Evolutionary conservation across 2,329 filamentous ascomycete species (phyloP).

Genomic region (Elsinoe perseae): DNA sequence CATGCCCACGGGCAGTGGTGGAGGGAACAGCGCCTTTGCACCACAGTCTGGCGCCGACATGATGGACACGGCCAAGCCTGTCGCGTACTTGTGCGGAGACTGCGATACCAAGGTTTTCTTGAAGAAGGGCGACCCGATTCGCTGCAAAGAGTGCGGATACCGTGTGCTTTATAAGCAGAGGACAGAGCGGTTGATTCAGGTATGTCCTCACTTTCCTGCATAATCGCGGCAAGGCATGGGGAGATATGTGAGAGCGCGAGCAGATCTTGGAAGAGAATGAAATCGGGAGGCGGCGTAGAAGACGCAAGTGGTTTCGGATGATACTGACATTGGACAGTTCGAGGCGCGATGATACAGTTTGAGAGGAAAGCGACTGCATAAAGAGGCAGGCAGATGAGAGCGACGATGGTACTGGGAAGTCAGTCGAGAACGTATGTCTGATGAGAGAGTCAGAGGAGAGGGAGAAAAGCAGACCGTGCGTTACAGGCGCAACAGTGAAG

Average conservation of each 20-base stretch:
- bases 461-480: too few species aligned
- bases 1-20: conserved; percentile 31
- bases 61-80: conserved; percentile 38
- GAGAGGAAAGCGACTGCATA: background rate
- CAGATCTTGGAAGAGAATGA: background rate
- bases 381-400: background rate
- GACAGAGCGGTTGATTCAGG: conserved; percentile 72
- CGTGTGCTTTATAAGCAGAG: conserved; percentile 95
- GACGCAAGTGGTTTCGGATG: background rate
- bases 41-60: conserved; percentile 32
- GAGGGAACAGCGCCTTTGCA: conserved; percentile 19
- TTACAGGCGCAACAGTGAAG: too few species aligned
- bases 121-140: conserved; percentile 70
- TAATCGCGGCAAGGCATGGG: background rate
- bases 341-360: conserved; percentile 3
- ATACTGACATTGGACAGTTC: background rate
- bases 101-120: conserved; percentile 71
- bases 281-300: background rate
- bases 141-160: conserved; percentile 89
- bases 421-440: too few species aligned
- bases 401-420: too few species aligned
- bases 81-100: conserved; percentile 62
- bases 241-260: background rate
- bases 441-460: too few species aligned
- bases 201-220: background rate